phyloP scores from a whole-genome alignment of 208 protist genomes.

The Crithidia brevicula region DNA sequence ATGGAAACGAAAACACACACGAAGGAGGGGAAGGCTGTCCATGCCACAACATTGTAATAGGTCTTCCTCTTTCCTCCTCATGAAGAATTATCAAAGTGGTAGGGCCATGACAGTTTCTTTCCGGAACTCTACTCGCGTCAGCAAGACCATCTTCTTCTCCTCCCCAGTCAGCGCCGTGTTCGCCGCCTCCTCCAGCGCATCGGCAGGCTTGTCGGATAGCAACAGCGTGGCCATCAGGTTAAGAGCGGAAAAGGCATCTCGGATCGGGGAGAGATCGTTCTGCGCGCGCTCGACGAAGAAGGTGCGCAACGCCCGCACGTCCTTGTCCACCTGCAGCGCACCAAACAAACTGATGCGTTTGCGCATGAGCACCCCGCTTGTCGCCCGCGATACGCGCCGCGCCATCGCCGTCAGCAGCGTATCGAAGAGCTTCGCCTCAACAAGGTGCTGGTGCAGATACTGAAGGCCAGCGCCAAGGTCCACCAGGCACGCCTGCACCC shows the following conservation, averaged over 20 bases:
- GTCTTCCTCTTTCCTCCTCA: background rate
- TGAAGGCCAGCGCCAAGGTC: constrained; percentile 40
- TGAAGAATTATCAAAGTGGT: constrained; percentile 27
- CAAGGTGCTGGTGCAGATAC: constrained; percentile 42
- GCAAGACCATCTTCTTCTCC: constrained; percentile 70
- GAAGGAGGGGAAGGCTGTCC: background rate
- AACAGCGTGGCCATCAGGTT: constrained; percentile 60
- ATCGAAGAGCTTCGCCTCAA: constrained; percentile 51
- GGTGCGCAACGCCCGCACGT: constrained; percentile 67
- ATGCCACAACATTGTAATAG: background rate
- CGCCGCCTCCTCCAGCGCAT: constrained; percentile 66
- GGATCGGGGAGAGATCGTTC: constrained; percentile 53
- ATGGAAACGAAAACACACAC: no score
- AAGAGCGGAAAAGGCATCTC: constrained; percentile 56
- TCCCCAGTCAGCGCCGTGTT: constrained; percentile 73
- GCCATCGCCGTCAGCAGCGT: constrained; percentile 53
- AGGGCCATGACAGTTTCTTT: constrained; percentile 64
- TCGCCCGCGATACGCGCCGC: constrained; percentile 20
- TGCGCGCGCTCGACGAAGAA: constrained; percentile 64
- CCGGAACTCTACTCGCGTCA: constrained; percentile 68
- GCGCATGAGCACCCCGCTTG: constrained; percentile 48
- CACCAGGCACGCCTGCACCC: constrained; percentile 70
- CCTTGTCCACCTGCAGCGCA: constrained; percentile 83
- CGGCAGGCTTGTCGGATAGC: constrained; percentile 63
- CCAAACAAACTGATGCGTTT: constrained; percentile 72